These are phyloP conservation scores for Trypanosoma rangeli DNA, from an alignment of 208 protist genomes.

Conservation along the genomic window DNA sequence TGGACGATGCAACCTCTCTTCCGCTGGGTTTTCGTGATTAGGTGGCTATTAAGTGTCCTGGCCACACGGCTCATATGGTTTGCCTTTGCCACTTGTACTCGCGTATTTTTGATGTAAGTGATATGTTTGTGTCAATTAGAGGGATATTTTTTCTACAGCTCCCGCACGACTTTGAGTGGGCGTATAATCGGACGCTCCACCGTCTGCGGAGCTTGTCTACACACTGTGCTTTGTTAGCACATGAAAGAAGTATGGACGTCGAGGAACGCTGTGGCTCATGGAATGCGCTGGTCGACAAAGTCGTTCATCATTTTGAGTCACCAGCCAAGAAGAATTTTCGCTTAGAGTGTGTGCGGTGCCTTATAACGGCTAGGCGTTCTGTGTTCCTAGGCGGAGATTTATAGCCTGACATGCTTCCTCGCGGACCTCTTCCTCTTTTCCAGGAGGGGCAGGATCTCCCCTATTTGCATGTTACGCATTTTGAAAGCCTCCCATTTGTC, in stretches of 20 bases:
- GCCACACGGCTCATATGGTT: constrained; percentile 60
- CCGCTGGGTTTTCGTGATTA: constrained; percentile 51
- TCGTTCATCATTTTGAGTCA: constrained; percentile 19
- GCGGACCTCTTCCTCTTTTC: not conserved
- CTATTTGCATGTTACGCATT: constrained; percentile 11
- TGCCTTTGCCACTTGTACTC: constrained; percentile 45
- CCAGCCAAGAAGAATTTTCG: not conserved
- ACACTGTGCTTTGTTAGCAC: constrained; percentile 37
- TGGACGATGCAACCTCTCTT: constrained; percentile 34
- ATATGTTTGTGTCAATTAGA: constrained; percentile 38
- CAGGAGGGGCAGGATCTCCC: not conserved
- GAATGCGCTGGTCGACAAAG: constrained; percentile 37
- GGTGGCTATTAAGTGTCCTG: constrained; percentile 41
- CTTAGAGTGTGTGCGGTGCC: not conserved
- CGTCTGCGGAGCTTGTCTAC: constrained; percentile 42
- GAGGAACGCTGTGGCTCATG: constrained; percentile 35
- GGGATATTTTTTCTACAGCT: constrained; percentile 43
- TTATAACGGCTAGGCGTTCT: not conserved
- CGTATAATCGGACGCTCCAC: constrained; percentile 37
- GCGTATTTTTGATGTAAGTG: constrained; percentile 43
- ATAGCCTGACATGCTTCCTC: not conserved
- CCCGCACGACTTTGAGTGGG: constrained; percentile 37
- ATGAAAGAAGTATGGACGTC: constrained; percentile 47
- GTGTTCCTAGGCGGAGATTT: not conserved
- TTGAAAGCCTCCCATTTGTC: not conserved